Conservation (phyloP, 2,329 filamentous ascomycete genomes). For the Huntiella moniliformis region DNA sequence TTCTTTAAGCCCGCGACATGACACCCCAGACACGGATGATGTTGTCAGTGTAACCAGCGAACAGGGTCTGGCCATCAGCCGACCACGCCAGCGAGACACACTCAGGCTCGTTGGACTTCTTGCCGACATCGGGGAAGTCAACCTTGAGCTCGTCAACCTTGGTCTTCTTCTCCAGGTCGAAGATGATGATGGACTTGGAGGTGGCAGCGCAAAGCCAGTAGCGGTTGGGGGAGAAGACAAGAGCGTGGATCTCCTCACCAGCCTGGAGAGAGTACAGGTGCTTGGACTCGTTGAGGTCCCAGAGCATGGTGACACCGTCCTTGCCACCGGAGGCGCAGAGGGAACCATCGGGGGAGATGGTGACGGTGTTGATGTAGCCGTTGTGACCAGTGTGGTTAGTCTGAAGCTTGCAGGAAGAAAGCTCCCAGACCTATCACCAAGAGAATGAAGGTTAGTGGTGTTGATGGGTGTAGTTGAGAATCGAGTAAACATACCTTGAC, state of each 20-base stretch:
- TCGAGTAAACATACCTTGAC: constrained; percentile 67
- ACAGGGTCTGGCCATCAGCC: constrained; percentile 96
- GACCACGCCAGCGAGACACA: constrained; percentile 95
- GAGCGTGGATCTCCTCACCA: constrained; percentile 99
- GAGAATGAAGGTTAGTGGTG: background rate
- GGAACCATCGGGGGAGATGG: constrained; percentile 97
- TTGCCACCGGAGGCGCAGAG: constrained; percentile 98
- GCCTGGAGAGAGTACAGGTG: constrained; percentile 98
- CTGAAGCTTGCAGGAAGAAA: constrained; percentile 97
- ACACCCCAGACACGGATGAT: constrained; percentile 96
- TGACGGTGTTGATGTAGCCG: constrained; percentile 99
- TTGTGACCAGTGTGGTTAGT: constrained; percentile 99
- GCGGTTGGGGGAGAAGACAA: constrained; percentile 99
- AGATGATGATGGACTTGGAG: constrained; percentile 97
- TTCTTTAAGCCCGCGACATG: constrained; percentile 69
- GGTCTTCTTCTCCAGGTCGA: constrained; percentile 99
- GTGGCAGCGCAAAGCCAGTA: constrained; percentile 99
- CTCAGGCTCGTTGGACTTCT: constrained; percentile 98
- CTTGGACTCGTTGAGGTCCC: constrained; percentile 99
- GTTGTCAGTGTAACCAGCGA: constrained; percentile 99
- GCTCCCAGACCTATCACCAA: constrained; percentile 78
- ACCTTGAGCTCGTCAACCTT: constrained; percentile 99
- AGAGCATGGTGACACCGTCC: constrained; percentile 99
- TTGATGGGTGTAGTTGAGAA: background rate
- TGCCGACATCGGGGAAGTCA: constrained; percentile 79